Evolutionary conservation across 257 asterid genomes (phyloP).

Genomic region (Euphrasia confusa): DNA sequence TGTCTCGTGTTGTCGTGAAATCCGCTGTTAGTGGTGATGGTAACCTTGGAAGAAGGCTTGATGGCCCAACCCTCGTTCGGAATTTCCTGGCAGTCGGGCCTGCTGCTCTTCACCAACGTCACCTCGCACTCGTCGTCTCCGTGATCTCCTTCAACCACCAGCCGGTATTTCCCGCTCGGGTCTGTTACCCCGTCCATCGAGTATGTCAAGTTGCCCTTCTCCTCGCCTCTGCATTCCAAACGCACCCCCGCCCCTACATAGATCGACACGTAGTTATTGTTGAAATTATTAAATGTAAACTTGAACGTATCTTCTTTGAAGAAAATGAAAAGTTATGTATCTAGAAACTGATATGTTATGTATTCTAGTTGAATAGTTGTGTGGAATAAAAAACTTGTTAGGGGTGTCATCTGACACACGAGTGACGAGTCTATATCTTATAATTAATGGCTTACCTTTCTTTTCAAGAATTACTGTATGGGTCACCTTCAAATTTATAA

Average conservation of each 20-base stretch:
- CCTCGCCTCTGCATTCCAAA: constrained; percentile 40
- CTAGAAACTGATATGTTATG: too few relatives aligned
- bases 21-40: constrained; percentile 40
- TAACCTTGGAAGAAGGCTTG: constrained; percentile 30
- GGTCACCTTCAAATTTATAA: too few relatives aligned
- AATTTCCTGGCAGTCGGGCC: constrained; percentile 44
- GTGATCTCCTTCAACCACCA: constrained; percentile 48
- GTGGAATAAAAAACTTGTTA: too few relatives aligned
- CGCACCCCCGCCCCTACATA: constrained; percentile 49
- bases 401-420: too few relatives aligned
- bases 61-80: constrained; percentile 35
- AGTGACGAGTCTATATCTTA: too few relatives aligned
- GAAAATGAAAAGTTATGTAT: too few relatives aligned
- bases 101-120: constrained; percentile 43
- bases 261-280: background rate
- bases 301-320: too few relatives aligned
- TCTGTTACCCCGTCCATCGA: constrained; percentile 38
- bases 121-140: constrained; percentile 50
- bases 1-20: constrained; percentile 32
- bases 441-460: too few relatives aligned
- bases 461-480: too few relatives aligned
- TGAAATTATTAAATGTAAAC: too few relatives aligned
- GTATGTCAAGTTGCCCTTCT: constrained; percentile 29
- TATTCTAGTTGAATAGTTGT: too few relatives aligned
- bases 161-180: constrained; percentile 30